Percentiles rank a stretch among this genome's conserved stretches.
These are phyloP conservation scores for Stachybotrys chartarum DNA, from an alignment of 2,329 filamentous ascomycete species.

Conservation along the genomic window DNA sequence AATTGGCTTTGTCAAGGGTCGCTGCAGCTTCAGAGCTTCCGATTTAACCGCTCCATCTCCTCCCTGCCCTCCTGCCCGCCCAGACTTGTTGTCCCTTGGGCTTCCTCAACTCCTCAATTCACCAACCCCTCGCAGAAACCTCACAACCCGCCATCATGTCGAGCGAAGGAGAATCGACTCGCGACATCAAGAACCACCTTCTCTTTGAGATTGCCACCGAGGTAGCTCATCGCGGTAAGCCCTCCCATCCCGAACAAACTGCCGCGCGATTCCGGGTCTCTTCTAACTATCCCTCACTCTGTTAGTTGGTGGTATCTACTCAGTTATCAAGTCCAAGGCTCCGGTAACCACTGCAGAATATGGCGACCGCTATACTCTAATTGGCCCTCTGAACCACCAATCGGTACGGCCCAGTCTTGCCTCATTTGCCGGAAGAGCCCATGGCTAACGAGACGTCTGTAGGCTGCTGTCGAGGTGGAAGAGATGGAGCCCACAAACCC, in stretches of 20 bases:
- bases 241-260: constrained; percentile 3
- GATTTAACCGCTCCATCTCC: constrained; percentile 2
- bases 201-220: constrained; percentile 97
- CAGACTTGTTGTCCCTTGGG: neutral
- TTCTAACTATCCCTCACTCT: neutral
- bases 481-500: constrained; percentile 78
- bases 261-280: too few relatives aligned
- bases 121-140: constrained; percentile 5
- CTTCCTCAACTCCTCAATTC: neutral
- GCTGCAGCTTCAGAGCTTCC: constrained; percentile 16
- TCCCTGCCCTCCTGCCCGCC: constrained; percentile 3
- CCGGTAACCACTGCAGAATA: constrained; percentile 97
- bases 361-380: constrained; percentile 93
- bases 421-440: too few relatives aligned
- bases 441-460: constrained; percentile 13
- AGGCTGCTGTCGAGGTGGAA: constrained; percentile 98
- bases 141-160: constrained; percentile 30
- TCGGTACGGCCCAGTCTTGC: constrained; percentile 53
- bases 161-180: constrained; percentile 36
- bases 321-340: constrained; percentile 97
- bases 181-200: constrained; percentile 88
- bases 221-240: constrained; percentile 86
- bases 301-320: constrained; percentile 95
- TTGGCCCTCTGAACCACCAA: constrained; percentile 86
- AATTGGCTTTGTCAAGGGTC: constrained; percentile 13